Evolutionary conservation across 768 basidiomycete species (phyloP), one percentile per base, ranked within the genome.

Genomic region (Lactifluus subvellereus): DNA sequence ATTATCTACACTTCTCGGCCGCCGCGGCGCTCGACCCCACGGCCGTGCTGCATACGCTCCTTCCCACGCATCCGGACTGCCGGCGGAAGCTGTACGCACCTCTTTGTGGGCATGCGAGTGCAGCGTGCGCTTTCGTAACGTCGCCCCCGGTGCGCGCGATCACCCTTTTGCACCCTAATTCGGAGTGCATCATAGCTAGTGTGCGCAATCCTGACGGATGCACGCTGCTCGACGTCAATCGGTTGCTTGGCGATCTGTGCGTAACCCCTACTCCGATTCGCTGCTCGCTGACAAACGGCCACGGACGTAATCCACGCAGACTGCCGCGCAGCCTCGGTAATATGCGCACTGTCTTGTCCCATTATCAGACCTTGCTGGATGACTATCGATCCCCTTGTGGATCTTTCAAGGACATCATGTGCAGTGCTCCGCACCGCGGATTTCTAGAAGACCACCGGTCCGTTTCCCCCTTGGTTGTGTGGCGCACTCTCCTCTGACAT

Each of bases 211-310:
- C 65, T 27, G 65, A 68, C 53, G 67, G 67, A 2, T 66, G 65
- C 54, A 66, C 67, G 51, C 38, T 68, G 9, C 65, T 68, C 32
- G 67, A 68, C 45, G 61, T 63, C 43, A 68, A 68, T 59, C 65
- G 67, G 30, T 33, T 68, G 11, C 67, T 68, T 11, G 61, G 61
- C 42, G 67, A 68, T 42, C 56, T 66, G 67, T 68, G 38, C 58
- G 67, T 68, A 45, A 20, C 11, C 6, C 20, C 6, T 33, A 3
- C 4, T n/a, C 37, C 37, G n/a, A 32, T 13, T 16, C 32, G 30
- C 27, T 2, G 6, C 38, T 53, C 4, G 4, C 57, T 63, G 27
- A 52, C 48, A 30, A 50, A 55, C 27, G 18, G 22, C 18, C 37
- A 16, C 4, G n/a, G 8, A 32, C 22, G 35, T 37, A 47, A 32